Evolutionary conservation across 352 stramenopile genomes (phyloP), one percentile per base, ranked within the genome.

Genomic region (Ophiocytium majus): DNA sequence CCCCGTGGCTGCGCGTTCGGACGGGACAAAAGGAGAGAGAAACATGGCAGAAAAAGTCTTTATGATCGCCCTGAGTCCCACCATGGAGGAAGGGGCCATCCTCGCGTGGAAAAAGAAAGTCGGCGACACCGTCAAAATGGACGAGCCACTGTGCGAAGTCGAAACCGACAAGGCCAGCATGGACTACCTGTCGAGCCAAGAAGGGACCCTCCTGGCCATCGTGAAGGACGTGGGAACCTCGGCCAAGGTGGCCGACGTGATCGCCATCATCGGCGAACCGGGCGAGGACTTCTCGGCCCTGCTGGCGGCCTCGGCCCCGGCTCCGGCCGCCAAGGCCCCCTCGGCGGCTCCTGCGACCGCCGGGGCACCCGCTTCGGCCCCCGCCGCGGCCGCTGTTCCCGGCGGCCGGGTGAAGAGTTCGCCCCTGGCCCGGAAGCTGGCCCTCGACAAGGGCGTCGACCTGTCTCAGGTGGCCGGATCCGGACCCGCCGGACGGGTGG

Each of bases 141-240:
- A n/a, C n/a, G n/a, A n/a, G n/a, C n/a, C n/a, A 10, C 37, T 93
- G 36, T 91, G 86, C 35, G 92, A 94, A 10, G 92, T 95, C 83
- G 92, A 95, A 85, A 95, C 92, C 0, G 90, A 93, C 82, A 91
- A 94, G 83, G 97, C 97, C 37, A 96, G 96, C 31, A 96, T 99
- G 49, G 96, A 98, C 89, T 99, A 98, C 89, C 96, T 99, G 91
- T 94, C 97, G 75, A 94, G 98, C 91, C 96, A 99, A 90, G 97
- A 99, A 85, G 93, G 93, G 33, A 91, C 93, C 64, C 85, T 96
- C n/a, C 93, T 92, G 0, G 96, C 95, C 86, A 88, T 95, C n/a
- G 90, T 94, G 9, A 19, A 84, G 17, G 91, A 86, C 49, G 93
- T 84, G 28, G 75, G 91, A 23, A 84, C 64, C 23, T 91, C 92